Evolutionary conservation across 306 rosid genomes (phyloP), one percentile per base, ranked within the genome.

Genomic region (Astragalus glycyphyllos): DNA sequence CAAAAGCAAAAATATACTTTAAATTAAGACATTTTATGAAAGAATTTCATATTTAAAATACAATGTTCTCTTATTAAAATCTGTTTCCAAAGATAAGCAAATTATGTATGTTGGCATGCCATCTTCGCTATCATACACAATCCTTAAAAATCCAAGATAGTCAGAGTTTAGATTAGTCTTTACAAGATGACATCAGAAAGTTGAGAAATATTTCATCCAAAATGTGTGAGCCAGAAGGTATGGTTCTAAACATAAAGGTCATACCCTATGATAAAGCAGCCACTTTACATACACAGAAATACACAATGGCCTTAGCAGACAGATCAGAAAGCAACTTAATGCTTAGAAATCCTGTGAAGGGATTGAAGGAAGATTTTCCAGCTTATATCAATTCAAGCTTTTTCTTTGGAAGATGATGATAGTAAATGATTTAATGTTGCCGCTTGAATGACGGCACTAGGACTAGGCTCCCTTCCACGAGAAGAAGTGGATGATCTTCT

Each of bases 371-470:
- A 12, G 17, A 46, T 15, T 69, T 53, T 46, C 57, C 10, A 6
- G 65, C 59, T 55, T 31, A 20, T 42, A 65, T 78, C 78, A 58
- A 46, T 62, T 90, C 90, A 86, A 75, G 97, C 84, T 85, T 93
- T 90, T 73, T 82, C 97, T 81, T 90, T 93, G 10, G 97, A 60
- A 6, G 90, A 51, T 14, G 89, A 56, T 51, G 90, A 60, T 66
- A 88, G 77, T 73, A 93, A 80, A 83, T 84, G 95, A 62, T 90
- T 89, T 79, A 90, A 71, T 5, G 97, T 86, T 55, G 98, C 70
- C 2, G 96, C 87, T 63, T 87, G 97, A 77, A 93, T 84, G 68
- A 84, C 86, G 5, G 94, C 89, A 78, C 88, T 83, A 9, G 96
- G 98, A 82, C 71, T 88, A 42, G 94, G 58, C 16, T 88, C 98